Conservation (phyloP, 139 green algal species). For the Chlorella sp. region DNA sequence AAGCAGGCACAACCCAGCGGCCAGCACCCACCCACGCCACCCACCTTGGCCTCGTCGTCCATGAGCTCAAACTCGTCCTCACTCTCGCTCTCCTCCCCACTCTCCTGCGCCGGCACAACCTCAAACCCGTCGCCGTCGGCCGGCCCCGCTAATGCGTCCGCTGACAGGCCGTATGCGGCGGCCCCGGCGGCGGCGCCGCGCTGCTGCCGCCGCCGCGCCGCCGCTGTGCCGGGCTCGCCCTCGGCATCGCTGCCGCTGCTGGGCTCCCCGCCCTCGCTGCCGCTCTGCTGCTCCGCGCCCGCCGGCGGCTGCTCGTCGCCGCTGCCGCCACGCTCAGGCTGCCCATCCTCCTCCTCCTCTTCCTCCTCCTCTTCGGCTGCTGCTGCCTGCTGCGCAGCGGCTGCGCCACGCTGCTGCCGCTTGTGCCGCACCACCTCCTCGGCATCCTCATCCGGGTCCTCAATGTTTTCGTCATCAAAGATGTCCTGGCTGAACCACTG, state of each 20-base stretch:
- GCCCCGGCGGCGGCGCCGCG: background rate
- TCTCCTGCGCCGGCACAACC: slow-evolving; percentile 54
- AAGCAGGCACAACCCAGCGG: background rate
- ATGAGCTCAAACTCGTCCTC: slow-evolving; percentile 62
- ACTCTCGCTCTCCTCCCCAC: slow-evolving; percentile 48
- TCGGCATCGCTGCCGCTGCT: too few species aligned
- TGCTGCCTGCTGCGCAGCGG: slow-evolving; percentile 27
- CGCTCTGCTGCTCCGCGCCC: too few species aligned
- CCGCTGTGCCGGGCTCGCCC: too few species aligned
- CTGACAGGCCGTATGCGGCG: background rate
- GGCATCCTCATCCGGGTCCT: slow-evolving; percentile 46
- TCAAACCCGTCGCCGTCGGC: slow-evolving; percentile 51
- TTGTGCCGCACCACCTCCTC: background rate
- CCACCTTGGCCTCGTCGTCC: slow-evolving; percentile 49
- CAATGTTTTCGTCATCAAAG: slow-evolving; percentile 64
- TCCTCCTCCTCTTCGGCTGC: too few species aligned
- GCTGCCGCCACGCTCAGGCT: too few species aligned
- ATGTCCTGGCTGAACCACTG: slow-evolving; percentile 92
- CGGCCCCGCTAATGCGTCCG: slow-evolving; percentile 11
- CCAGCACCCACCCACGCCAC: background rate
- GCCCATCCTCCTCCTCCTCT: too few species aligned
- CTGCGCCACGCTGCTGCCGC: background rate
- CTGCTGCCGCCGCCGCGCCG: too few species aligned
- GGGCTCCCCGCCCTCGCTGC: too few species aligned
- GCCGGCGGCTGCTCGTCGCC: too few species aligned